phyloP scores from a whole-genome alignment of 2,329 filamentous ascomycete genomes.

The Coleophoma cylindrospora region DNA sequence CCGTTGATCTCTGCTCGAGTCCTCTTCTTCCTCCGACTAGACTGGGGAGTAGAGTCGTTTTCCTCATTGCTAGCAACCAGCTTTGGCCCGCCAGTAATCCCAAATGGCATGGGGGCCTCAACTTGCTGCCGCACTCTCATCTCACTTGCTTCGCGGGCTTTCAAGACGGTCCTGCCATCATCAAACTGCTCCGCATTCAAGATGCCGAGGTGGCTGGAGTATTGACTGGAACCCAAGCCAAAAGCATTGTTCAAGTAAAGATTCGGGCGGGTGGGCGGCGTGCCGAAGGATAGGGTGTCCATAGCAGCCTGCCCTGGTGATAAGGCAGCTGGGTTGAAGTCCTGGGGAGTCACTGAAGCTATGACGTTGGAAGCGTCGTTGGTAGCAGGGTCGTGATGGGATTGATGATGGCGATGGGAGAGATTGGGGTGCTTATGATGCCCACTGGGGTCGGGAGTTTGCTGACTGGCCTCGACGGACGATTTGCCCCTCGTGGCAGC shows the following conservation, averaged over 20 bases:
- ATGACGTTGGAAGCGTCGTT: not conserved
- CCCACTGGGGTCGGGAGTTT: not conserved
- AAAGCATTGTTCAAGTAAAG: slow-evolving; percentile 12
- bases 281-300: slow-evolving; percentile 16
- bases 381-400: not conserved
- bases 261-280: slow-evolving; percentile 2
- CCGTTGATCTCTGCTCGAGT: slow-evolving; percentile 24
- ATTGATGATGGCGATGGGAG: not conserved
- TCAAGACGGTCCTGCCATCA: slow-evolving; percentile 24
- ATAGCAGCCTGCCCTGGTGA: slow-evolving; percentile 7
- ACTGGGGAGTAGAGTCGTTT: slow-evolving; percentile 8
- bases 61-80: slow-evolving; percentile 1
- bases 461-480: slow-evolving; percentile 8
- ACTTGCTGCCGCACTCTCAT: slow-evolving; percentile 4
- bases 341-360: slow-evolving; percentile 1
- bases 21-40: slow-evolving; percentile 19
- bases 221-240: slow-evolving; percentile 9
- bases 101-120: slow-evolving; percentile 17
- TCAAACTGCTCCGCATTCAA: slow-evolving; percentile 42
- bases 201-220: slow-evolving; percentile 25
- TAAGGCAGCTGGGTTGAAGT: slow-evolving; percentile 1
- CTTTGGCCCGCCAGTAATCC: slow-evolving; percentile 10
- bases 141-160: slow-evolving; percentile 8
- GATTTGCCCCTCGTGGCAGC: not conserved
- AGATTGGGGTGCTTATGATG: no score